Base-by-base conservation (phyloP, 108 stramenopile species). In the Discostella pseudostelligera region DNA sequence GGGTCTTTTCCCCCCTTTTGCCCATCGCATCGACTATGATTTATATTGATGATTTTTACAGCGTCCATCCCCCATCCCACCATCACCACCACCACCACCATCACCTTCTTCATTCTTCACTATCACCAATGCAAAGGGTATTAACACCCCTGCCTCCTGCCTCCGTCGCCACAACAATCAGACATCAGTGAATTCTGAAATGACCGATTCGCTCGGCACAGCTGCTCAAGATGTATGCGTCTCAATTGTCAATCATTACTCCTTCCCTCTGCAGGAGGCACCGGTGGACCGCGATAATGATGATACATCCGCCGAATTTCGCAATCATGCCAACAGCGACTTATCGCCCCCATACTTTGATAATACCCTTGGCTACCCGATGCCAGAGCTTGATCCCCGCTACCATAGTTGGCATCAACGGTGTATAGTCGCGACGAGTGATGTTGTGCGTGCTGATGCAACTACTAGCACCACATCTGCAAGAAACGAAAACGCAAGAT, bases 221-320 rank as follows among this genome's bases (percentile, higher is more conserved):
- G 13, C 42, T 39, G 64, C 72, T 24, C 39, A 39, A 49, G 47
- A 73, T 7, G 56, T 57, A 6, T 73, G 72, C 50, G 8, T 37
- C 14, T 73, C 64, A 24, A 50, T 73, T 4, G 64, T 65, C 11
- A 51, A 59, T 24, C 72, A 73, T 43, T 73, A 73, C 21, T 65
- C 63, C 36, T 57, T 59, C 16, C 72, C 72, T 17, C 53, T 65
- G 39, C 57, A 73, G 36, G 50, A 45, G 45, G 20, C 16, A 55
- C 16, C 42, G 25, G 1, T 16, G 36, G 1, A 40, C 39, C 4
- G 10, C 50, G 0, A 17, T 17, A 36, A 55, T n/a, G 51, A 42
- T 35, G 11, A 4, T 11, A 22, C 50, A 14, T 54, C 39, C 8
- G 8, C 46, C 16, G 46, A 47, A 0, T 7, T 0, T 47, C 46